Conservation (phyloP, 345 rosid species). For the Physaria fendleri region DNA sequence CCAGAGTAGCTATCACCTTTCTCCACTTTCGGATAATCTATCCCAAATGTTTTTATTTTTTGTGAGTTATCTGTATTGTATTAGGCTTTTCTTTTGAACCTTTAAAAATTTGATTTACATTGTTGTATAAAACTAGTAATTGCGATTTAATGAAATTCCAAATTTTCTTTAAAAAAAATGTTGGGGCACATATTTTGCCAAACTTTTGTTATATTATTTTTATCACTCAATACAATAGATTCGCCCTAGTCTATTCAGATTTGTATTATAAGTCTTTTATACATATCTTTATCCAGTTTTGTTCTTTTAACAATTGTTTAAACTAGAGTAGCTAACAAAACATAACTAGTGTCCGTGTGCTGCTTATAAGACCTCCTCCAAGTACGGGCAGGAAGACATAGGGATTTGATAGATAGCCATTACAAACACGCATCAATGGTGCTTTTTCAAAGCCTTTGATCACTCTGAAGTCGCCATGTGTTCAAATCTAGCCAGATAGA, state of each 20-base stretch:
- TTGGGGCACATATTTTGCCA: conserved; percentile 6
- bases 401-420: conserved; percentile 25
- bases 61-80: too few species aligned
- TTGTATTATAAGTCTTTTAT: not conserved
- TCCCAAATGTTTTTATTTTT: too few species aligned
- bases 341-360: conserved; percentile 25
- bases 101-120: too few species aligned
- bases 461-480: conserved; percentile 21
- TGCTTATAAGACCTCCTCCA: conserved; percentile 16
- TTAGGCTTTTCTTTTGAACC: too few species aligned
- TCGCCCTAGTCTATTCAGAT: conserved; percentile 1
- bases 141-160: too few species aligned
- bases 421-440: conserved; percentile 32
- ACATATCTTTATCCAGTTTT: not conserved
- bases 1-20: too few species aligned
- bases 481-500: conserved; percentile 18
- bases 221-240: not conserved
- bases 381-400: conserved; percentile 20
- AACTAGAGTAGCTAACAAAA: not conserved
- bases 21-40: too few species aligned
- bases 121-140: too few species aligned
- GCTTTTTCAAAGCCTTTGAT: conserved; percentile 19
- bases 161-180: too few species aligned
- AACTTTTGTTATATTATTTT: not conserved
- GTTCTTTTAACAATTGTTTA: not conserved